phyloP scores from a whole-genome alignment of 441 rosid genomes.

The Gossypium gossypioides region DNA sequence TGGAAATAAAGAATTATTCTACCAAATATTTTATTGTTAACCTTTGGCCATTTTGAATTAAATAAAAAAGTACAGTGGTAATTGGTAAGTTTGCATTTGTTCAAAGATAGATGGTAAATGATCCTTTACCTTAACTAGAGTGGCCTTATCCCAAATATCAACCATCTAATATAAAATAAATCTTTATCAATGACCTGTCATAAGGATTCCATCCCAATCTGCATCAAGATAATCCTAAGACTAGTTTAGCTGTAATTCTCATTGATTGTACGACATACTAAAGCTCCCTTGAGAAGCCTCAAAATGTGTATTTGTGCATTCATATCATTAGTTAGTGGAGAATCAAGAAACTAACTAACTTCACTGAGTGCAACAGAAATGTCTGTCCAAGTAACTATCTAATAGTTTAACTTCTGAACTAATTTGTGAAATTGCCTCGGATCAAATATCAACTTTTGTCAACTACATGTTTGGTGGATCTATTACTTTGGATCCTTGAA shows the following conservation, averaged over 20 bases:
- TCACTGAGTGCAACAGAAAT: background rate
- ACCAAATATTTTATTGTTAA: background rate
- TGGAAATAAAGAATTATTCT: background rate
- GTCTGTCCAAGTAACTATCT: background rate
- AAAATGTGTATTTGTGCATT: background rate
- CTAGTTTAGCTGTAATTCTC: background rate
- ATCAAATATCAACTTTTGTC: background rate
- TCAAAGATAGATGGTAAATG: background rate
- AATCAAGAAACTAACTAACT: background rate
- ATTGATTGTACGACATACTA: background rate
- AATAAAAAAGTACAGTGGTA: background rate
- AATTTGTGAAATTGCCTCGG: background rate
- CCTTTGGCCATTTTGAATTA: background rate
- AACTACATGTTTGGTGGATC: background rate
- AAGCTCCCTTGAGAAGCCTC: background rate
- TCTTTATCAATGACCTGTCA: background rate
- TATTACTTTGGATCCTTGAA: background rate
- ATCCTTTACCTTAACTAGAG: background rate
- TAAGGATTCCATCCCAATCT: background rate
- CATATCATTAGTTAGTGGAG: background rate
- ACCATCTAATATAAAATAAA: background rate
- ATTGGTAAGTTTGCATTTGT: background rate
- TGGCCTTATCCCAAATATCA: background rate
- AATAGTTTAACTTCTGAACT: background rate
- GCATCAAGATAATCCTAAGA: background rate